Evolutionary conservation across 495 filamentous ascomycete species (phyloP), one percentile per base, ranked within the genome.

Genomic region (Xylaria acuta): DNA sequence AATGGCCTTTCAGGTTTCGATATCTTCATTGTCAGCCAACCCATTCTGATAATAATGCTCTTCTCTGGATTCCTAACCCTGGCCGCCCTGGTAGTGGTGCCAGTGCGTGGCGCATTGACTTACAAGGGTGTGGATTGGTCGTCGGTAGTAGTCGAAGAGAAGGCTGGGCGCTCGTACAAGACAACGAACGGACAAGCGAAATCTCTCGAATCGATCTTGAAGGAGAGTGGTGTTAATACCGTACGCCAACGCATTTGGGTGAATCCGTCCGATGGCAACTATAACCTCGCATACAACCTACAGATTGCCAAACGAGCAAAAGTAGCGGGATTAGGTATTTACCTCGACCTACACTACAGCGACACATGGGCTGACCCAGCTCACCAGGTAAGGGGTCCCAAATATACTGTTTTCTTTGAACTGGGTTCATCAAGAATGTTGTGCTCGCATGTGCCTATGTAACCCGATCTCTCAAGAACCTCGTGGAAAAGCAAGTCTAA

Each of bases 231-330:
- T 5, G 87, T 93, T 66, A 93, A 92, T 75, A 92, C 90, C 3
- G 85, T 94, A 40, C 88, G 91, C 20, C 91, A 93, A 76, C 86
- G 92, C 25, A 73, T 93, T 30, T 94, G 91, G 91, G 91, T 93
- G 47, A 92, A 90, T 72, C 91, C 91, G 0, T 79, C 83, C 12
- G 86, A 89, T 71, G 90, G 91, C 34, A 82, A 84, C 63, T 94
- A 93, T 77, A 87, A 91, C 75, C 78, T 93, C 16, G 87, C 86
- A 49, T 94, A 95, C 80, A 92, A 92, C 73, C 67, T 94, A 74
- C 78, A 87, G 69, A 84, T 94, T 18, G 92, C 88, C 18, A 82
- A 86, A 76, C 83, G 92, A 58, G 88, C 90, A 18, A 87, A 90
- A 73, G 87, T 85, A n/a, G 88, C 85, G 7, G 91, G 91, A 0